Conservation (phyloP, 1,139 yeast genomes). For the Suhomyces bokatorum region DNA sequence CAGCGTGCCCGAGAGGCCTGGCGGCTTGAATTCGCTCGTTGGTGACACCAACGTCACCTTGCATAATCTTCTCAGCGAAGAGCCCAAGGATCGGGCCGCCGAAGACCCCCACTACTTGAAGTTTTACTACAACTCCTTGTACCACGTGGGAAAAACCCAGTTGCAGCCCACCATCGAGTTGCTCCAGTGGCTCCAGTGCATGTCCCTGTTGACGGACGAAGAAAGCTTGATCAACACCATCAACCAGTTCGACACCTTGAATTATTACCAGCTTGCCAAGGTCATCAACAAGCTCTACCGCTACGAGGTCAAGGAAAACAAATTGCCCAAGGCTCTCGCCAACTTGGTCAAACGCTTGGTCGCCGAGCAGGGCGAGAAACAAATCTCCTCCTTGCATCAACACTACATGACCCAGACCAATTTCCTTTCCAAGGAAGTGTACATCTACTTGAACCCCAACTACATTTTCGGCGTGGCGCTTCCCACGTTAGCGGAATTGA, state of each 20-base stretch:
- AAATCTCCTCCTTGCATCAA: slow-evolving; percentile 33
- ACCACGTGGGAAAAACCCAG: slow-evolving; percentile 61
- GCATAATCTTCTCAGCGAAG: slow-evolving; percentile 23
- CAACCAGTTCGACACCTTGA: slow-evolving; percentile 57
- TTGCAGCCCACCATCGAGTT: slow-evolving; percentile 76
- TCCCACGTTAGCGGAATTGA: slow-evolving; percentile 60
- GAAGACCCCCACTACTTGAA: slow-evolving; percentile 34
- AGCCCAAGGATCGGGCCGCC: slow-evolving; percentile 4
- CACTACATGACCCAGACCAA: slow-evolving; percentile 48
- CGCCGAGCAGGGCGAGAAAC: slow-evolving; percentile 42
- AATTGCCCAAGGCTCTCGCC: slow-evolving; percentile 50
- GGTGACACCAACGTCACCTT: slow-evolving; percentile 20
- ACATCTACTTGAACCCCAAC: slow-evolving; percentile 51
- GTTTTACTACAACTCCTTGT: slow-evolving; percentile 59
- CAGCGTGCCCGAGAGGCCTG: slow-evolving; percentile 29
- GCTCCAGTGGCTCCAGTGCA: slow-evolving; percentile 87
- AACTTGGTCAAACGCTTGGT: slow-evolving; percentile 35
- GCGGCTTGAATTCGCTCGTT: slow-evolving; percentile 26
- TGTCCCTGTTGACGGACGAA: slow-evolving; percentile 60
- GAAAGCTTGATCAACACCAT: slow-evolving; percentile 59
- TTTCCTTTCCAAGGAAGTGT: slow-evolving; percentile 41
- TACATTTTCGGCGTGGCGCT: slow-evolving; percentile 52
- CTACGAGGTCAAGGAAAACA: slow-evolving; percentile 78
- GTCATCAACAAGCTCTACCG: slow-evolving; percentile 69
- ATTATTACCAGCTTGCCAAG: slow-evolving; percentile 69